Evolutionary conservation across 345 rosid species (phyloP), one percentile per base, ranked within the genome.

Genomic region (Raphanus raphanistrum): DNA sequence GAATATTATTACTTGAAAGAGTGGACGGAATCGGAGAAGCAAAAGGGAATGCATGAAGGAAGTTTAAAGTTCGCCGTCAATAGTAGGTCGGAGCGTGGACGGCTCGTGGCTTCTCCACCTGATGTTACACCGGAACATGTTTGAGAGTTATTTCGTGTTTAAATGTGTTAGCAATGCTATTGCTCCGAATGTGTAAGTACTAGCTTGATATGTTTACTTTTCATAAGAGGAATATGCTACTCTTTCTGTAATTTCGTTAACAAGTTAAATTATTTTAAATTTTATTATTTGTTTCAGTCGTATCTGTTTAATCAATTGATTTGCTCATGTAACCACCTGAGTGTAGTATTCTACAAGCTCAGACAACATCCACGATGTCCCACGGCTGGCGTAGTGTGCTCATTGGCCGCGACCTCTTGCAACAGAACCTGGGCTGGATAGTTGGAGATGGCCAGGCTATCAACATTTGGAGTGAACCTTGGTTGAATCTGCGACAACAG

Each of bases 71-170:
- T 93, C 36, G 91, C 97, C 2, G 87, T 79, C 65, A 90, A 93
- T 78, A 85, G 89, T 80, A 78, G 87, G 6, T 90, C 93, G 0
- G 94, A 91, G 84, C 91, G 98, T 4, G 98, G 98, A 36, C 79
- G 72, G 72, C 83, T 82, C 21, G 83, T 86, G 12, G 79, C 70
- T 3, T 78, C 90, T 0, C 84, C 67, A 0, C 74, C 93, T 0
- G 66, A 72, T 16, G 17, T 79, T 10, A 86, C 92, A 1, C 91
- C 90, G 2, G 28, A 63, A 63, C 80, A 76, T 74, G 91, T 89
- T 13, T 90, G 76, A 70, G 61, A 31, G 72, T 45, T n/a, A 21
- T 54, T 32, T 54, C 41, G 35, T 58, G 41, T 69, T 69, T 50
- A 61, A 68, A 60, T 68, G 63, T 76, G 74, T 76, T 68, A 15